Percentiles rank a stretch among this genome's conserved stretches.
Conservation (phyloP, 306 rosid genomes). For the Begonia masoniana region DNA sequence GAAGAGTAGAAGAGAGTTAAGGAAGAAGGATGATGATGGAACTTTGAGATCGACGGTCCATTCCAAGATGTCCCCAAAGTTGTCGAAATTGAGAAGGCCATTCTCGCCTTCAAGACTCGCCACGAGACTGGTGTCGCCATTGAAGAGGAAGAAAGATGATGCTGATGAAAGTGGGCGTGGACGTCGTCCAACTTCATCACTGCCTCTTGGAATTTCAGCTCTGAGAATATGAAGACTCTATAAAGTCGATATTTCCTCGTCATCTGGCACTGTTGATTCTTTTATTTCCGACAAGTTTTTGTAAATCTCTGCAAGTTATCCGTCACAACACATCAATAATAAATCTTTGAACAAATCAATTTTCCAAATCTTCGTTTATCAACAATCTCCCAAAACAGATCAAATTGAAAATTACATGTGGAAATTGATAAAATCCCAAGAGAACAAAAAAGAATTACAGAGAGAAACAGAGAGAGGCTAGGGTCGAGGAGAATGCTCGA, state of each 20-base stretch:
- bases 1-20: constrained; percentile 42
- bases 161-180: constrained; percentile 25
- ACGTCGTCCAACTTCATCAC: constrained; percentile 39
- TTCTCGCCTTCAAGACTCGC: constrained; percentile 79
- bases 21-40: constrained; percentile 23
- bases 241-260: too few species aligned
- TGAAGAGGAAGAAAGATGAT: constrained; percentile 41
- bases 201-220: constrained; percentile 28
- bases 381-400: too few species aligned
- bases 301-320: too few species aligned
- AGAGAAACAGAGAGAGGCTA: too few species aligned
- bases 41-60: constrained; percentile 12
- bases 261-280: constrained; percentile 16
- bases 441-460: too few species aligned
- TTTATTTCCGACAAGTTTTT: not conserved
- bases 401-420: too few species aligned
- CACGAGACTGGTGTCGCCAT: constrained; percentile 55
- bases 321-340: too few species aligned
- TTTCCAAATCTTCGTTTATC: too few species aligned
- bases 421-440: too few species aligned
- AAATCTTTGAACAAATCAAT: too few species aligned
- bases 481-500: too few species aligned
- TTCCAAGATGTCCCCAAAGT: constrained; percentile 49
- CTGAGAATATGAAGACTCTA: constrained; percentile 24
- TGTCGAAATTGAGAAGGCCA: constrained; percentile 54